Evolutionary conservation across 257 asterid genomes (phyloP).

Genomic region (Capsicum chinense): DNA sequence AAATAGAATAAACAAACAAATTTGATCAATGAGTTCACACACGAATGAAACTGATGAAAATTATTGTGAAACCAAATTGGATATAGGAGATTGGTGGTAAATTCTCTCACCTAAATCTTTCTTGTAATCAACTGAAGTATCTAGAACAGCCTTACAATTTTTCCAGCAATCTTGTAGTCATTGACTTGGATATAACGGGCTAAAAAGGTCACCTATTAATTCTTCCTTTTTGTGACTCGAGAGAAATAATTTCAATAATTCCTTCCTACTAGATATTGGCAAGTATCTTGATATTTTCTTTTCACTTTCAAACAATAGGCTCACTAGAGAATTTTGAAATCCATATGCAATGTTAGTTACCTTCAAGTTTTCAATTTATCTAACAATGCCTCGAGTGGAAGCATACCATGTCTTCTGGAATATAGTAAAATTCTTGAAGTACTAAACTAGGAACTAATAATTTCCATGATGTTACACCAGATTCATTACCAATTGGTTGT

Average conservation of each 20-base stretch:
- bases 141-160: constrained; percentile 42
- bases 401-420: constrained; percentile 45
- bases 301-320: too few relatives aligned
- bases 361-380: constrained; percentile 54
- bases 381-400: constrained; percentile 41
- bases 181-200: constrained; percentile 46
- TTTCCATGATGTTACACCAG: constrained; percentile 45
- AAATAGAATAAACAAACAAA: too few relatives aligned
- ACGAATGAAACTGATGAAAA: too few relatives aligned
- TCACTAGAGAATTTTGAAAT: too few relatives aligned
- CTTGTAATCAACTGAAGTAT: constrained; percentile 41
- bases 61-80: constrained; percentile 71
- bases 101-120: constrained; percentile 44
- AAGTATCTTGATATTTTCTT: too few relatives aligned
- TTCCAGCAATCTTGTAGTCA: constrained; percentile 25
- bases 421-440: constrained; percentile 15
- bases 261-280: too few relatives aligned
- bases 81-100: constrained; percentile 49
- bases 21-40: too few relatives aligned
- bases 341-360: background rate
- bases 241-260: too few relatives aligned
- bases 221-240: constrained; percentile 31
- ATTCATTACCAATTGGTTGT: constrained; percentile 37
- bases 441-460: constrained; percentile 43
- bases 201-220: constrained; percentile 43